Evolutionary conservation across 2,329 filamentous ascomycete species (phyloP).

Genomic region (Diplodia sapinea): DNA sequence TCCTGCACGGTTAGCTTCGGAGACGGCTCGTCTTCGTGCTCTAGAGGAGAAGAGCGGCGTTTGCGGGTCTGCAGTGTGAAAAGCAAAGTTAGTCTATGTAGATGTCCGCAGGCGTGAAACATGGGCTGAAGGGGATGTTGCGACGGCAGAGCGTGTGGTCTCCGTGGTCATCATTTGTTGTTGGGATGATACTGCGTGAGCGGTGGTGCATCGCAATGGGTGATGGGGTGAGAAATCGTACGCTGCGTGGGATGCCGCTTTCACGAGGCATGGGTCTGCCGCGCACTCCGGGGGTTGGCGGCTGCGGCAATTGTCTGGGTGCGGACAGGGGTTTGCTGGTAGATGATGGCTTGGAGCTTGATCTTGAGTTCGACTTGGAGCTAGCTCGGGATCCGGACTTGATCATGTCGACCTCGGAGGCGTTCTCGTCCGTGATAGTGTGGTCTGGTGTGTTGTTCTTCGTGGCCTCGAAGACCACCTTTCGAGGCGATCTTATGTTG

Average conservation of each 20-base stretch:
- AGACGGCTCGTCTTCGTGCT: constrained; percentile 47
- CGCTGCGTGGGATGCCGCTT: constrained; percentile 30
- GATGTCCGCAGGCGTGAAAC: not conserved
- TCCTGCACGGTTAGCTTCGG: constrained; percentile 54
- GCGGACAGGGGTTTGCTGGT: constrained; percentile 32
- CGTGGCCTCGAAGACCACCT: constrained; percentile 47
- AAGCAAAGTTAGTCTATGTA: constrained; percentile 12
- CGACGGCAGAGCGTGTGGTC: not conserved
- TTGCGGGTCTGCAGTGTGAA: constrained; percentile 42
- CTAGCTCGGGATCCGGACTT: constrained; percentile 24
- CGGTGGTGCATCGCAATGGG: not conserved
- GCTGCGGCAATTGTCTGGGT: constrained; percentile 7
- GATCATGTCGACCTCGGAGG: constrained; percentile 40
- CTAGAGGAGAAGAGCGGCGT: constrained; percentile 46
- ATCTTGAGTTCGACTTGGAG: constrained; percentile 15
- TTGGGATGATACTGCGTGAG: not conserved
- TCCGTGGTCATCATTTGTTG: not conserved
- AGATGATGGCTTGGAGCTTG: constrained; percentile 35
- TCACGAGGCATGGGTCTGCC: constrained; percentile 9
- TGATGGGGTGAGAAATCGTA: constrained; percentile 17
- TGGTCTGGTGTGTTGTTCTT: constrained; percentile 37
- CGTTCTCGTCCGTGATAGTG: constrained; percentile 45
- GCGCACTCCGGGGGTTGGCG: not conserved
- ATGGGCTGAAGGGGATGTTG: not conserved
- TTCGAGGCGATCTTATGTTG: constrained; percentile 46